Evolutionary conservation across 768 basidiomycete species (phyloP).

Genomic region (Tylopilus subfusipes): DNA sequence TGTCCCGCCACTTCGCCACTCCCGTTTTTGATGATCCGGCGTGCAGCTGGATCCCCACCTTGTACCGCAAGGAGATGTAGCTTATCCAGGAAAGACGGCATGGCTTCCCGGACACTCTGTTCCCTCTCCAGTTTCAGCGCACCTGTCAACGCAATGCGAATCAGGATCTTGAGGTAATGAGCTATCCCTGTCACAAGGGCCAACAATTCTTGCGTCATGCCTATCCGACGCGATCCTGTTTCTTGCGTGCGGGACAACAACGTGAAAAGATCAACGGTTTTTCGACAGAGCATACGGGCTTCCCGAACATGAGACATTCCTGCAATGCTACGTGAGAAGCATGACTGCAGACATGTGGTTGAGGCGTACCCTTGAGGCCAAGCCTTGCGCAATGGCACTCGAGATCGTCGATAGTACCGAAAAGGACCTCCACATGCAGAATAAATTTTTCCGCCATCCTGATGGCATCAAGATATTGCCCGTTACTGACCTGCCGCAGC

Average conservation of each 20-base stretch:
- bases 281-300: slow-evolving; percentile 97
- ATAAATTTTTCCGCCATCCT: slow-evolving; percentile 99
- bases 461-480: slow-evolving; percentile 94
- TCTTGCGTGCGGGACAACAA: slow-evolving; percentile 94
- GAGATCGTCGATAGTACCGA: slow-evolving; percentile 95
- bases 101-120: slow-evolving; percentile 74
- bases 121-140: slow-evolving; percentile 95
- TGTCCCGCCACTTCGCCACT: slow-evolving; percentile 55
- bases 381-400: slow-evolving; percentile 81
- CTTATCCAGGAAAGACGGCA: slow-evolving; percentile 88
- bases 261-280: slow-evolving; percentile 97
- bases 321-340: slow-evolving; percentile 32
- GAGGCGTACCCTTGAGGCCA: slow-evolving; percentile 74
- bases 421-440: slow-evolving; percentile 95
- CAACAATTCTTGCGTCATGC: slow-evolving; percentile 95
- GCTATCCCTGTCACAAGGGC: slow-evolving; percentile 98
- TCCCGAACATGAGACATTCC: slow-evolving; percentile 98
- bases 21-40: slow-evolving; percentile 70
- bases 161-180: slow-evolving; percentile 98
- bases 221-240: slow-evolving; percentile 84
- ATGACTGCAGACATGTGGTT: neutral
- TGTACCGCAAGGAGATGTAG: slow-evolving; percentile 88
- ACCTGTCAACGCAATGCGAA: slow-evolving; percentile 94
- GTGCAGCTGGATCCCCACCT: slow-evolving; percentile 74
- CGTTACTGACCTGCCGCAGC: slow-evolving; percentile 95